Evolutionary conservation across 495 filamentous ascomycete species (phyloP).

Genomic region (Neurospora sp.): DNA sequence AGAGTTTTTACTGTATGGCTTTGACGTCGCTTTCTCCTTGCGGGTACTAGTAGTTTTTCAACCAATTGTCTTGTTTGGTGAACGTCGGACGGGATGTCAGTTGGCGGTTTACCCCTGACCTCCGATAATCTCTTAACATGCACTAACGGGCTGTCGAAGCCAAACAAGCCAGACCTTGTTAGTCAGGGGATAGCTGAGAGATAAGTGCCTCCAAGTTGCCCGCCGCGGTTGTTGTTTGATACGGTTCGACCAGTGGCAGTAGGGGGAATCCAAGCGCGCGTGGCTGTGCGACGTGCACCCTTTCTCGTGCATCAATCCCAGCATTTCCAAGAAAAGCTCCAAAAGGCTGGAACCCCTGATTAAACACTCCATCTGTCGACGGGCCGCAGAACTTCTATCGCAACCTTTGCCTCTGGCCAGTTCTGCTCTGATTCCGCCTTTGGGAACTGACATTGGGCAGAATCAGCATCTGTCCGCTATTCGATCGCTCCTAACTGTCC

Average conservation of each 20-base stretch:
- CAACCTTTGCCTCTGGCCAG: slow-evolving; percentile 1
- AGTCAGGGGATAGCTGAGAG: neutral
- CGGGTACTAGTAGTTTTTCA: neutral
- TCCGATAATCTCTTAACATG: neutral
- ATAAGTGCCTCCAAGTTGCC: neutral
- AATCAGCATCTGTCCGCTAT: neutral
- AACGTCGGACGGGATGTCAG: neutral
- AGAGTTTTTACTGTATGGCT: neutral
- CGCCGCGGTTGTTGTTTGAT: neutral
- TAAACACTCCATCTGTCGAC: neutral
- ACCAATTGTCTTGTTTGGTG: neutral
- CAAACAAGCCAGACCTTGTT: neutral
- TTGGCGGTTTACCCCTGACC: neutral
- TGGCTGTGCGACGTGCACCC: slow-evolving; percentile 14
- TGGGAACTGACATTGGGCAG: neutral
- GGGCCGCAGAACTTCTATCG: neutral
- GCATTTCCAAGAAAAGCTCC: slow-evolving; percentile 3
- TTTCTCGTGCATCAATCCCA: slow-evolving; percentile 17
- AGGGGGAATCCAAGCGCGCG: neutral
- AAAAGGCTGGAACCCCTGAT: neutral
- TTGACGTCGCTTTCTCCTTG: neutral
- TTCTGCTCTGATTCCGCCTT: slow-evolving; percentile 2
- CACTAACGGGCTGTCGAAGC: neutral
- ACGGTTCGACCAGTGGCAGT: neutral
- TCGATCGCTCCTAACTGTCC: neutral